phyloP scores from a whole-genome alignment of 495 filamentous ascomycete genomes.

The Diplogelasinospora grovesii region DNA sequence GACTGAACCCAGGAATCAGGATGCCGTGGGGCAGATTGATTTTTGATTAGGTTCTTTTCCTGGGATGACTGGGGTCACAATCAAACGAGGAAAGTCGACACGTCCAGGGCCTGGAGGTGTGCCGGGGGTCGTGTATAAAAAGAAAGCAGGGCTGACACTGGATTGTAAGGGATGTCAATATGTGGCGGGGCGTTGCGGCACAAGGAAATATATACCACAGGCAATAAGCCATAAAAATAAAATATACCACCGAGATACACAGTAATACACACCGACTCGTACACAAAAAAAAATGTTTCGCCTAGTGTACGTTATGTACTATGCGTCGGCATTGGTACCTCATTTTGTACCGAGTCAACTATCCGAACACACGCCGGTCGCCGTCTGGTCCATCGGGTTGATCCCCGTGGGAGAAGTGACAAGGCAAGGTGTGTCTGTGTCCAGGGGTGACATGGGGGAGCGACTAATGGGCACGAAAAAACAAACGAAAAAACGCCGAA shows the following conservation, averaged over 20 bases:
- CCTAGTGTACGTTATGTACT: too few relatives aligned
- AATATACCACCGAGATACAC: too few relatives aligned
- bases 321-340: too few relatives aligned
- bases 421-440: neutral
- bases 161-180: too few relatives aligned
- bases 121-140: constrained; percentile 10
- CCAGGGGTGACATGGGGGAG: neutral
- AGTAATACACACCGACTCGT: too few relatives aligned
- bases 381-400: constrained; percentile 3
- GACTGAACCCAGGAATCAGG: constrained; percentile 27
- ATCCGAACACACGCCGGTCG: neutral
- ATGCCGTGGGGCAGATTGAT: constrained; percentile 27
- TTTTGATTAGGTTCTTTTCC: constrained; percentile 4
- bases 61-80: too few relatives aligned
- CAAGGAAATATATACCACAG: constrained; percentile 6
- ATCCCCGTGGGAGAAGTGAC: neutral
- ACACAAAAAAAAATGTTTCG: too few relatives aligned
- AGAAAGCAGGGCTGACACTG: constrained; percentile 4
- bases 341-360: too few relatives aligned
- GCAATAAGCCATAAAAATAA: too few relatives aligned
- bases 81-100: constrained; percentile 12
- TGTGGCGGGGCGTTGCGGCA: constrained; percentile 10
- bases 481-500: neutral
- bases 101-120: too few relatives aligned
- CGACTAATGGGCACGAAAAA: neutral